These are phyloP conservation scores for Fulvia fulva DNA, from an alignment of 2,329 filamentous ascomycete species.

Conservation along the genomic window DNA sequence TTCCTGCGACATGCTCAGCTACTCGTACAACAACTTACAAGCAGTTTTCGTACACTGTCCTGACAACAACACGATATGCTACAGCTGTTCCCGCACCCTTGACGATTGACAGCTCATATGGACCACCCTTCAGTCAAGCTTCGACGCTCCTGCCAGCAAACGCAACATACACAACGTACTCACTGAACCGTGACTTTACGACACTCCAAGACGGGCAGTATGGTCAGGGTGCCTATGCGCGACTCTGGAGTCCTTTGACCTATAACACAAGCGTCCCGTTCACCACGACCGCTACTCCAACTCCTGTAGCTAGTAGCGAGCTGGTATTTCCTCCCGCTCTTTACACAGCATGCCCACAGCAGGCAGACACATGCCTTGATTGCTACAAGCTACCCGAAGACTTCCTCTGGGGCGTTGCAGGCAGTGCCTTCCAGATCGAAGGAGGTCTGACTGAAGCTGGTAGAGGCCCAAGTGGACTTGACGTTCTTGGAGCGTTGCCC, in stretches of 20 bases:
- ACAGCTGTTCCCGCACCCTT: slow-evolving; percentile 19
- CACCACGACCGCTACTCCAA: slow-evolving; percentile 31
- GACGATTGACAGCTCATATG: slow-evolving; percentile 16
- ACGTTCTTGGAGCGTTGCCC: slow-evolving; percentile 11
- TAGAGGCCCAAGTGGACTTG: slow-evolving; percentile 25
- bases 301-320: slow-evolving; percentile 34
- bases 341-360: slow-evolving; percentile 31
- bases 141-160: slow-evolving; percentile 18
- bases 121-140: slow-evolving; percentile 16
- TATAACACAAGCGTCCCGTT: slow-evolving; percentile 26
- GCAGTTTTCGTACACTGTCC: slow-evolving; percentile 18
- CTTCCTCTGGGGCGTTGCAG: slow-evolving; percentile 34
- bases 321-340: slow-evolving; percentile 34
- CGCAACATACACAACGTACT: slow-evolving; percentile 19
- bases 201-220: slow-evolving; percentile 20
- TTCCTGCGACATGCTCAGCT: slow-evolving; percentile 19
- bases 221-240: slow-evolving; percentile 22
- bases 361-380: slow-evolving; percentile 28
- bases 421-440: slow-evolving; percentile 34
- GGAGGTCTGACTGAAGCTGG: slow-evolving; percentile 30
- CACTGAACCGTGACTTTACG: slow-evolving; percentile 17
- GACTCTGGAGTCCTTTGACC: slow-evolving; percentile 18
- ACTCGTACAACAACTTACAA: slow-evolving; percentile 15
- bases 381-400: slow-evolving; percentile 31
- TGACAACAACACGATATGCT: slow-evolving; percentile 21